Percentiles rank a stretch among this genome's conserved stretches.
These are phyloP conservation scores for Sarcomyxa edulis DNA, from an alignment of 768 basidiomycete species.

Conservation along the genomic window DNA sequence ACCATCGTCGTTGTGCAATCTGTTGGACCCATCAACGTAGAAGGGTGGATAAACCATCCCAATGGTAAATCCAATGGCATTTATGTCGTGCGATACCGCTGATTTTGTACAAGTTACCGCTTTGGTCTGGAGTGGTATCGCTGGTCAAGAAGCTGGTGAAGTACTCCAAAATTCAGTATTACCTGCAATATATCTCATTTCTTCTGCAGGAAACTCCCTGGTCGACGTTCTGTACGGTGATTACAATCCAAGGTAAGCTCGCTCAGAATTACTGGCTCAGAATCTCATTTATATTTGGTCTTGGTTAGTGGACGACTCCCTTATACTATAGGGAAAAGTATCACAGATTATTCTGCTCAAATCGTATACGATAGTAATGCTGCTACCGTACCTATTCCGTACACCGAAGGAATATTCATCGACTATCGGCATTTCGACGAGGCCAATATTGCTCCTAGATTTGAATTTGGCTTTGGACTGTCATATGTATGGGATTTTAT, in stretches of 20 bases:
- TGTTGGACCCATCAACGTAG: slow-evolving; percentile 53
- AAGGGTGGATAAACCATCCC: slow-evolving; percentile 67
- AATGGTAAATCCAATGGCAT: slow-evolving; percentile 66
- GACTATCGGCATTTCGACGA: slow-evolving; percentile 75
- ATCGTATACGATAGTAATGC: slow-evolving; percentile 31
- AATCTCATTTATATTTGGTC: not conserved
- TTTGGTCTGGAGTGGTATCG: slow-evolving; percentile 48
- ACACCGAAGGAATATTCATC: slow-evolving; percentile 61
- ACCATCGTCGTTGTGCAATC: slow-evolving; percentile 68
- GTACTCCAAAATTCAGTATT: too few species aligned
- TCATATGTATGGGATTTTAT: too few species aligned
- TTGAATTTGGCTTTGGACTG: slow-evolving; percentile 87
- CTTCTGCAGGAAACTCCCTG: slow-evolving; percentile 62
- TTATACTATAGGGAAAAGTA: slow-evolving; percentile 66
- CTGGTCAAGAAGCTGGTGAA: slow-evolving; percentile 60
- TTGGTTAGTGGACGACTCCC: slow-evolving; percentile 38
- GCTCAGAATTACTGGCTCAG: too few species aligned
- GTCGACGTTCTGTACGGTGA: slow-evolving; percentile 66
- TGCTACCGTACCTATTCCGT: slow-evolving; percentile 45
- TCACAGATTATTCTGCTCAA: slow-evolving; percentile 54
- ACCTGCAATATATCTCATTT: too few species aligned
- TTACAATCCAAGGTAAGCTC: slow-evolving; percentile 66
- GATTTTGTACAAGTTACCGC: not conserved
- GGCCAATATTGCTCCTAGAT: slow-evolving; percentile 72
- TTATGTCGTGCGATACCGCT: slow-evolving; percentile 40